Evolutionary conservation across 805 yeast genomes (phyloP).

Genomic region (Cyberlindnera americana): DNA sequence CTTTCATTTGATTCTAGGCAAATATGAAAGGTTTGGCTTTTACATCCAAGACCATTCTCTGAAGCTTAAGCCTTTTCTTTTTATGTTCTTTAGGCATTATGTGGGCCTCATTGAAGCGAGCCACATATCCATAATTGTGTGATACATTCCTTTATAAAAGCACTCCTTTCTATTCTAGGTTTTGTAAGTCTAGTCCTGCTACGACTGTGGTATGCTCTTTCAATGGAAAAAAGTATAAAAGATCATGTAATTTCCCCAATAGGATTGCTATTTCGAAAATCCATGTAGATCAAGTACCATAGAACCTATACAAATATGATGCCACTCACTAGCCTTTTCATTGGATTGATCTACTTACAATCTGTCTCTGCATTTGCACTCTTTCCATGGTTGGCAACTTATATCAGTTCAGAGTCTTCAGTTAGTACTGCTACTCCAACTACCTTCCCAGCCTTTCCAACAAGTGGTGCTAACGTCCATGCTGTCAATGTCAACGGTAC

Average conservation of each 20-base stretch:
- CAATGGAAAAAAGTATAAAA: neutral
- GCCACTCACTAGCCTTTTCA: neutral
- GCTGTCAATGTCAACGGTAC: neutral
- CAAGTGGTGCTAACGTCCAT: neutral
- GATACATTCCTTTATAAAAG: neutral
- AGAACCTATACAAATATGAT: neutral
- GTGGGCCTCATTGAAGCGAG: too few species aligned
- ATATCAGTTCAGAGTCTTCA: neutral
- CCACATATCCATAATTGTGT: too few species aligned
- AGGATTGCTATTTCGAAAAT: too few species aligned
- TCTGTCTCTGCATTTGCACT: conserved; percentile 1
- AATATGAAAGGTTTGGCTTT: too few species aligned
- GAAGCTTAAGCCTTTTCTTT: too few species aligned
- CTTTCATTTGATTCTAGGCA: too few species aligned
- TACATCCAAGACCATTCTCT: too few species aligned
- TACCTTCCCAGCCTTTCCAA: neutral
- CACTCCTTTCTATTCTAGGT: too few species aligned
- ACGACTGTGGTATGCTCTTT: neutral
- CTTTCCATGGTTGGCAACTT: conserved; percentile 1
- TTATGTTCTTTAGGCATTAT: too few species aligned
- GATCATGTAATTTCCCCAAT: too few species aligned
- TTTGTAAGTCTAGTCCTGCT: too few species aligned
- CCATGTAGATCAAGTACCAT: too few species aligned
- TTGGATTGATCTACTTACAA: neutral
- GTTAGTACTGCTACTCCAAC: neutral